Conservation (phyloP, 2,329 filamentous ascomycete genomes). For the Trichophyton equinum region DNA sequence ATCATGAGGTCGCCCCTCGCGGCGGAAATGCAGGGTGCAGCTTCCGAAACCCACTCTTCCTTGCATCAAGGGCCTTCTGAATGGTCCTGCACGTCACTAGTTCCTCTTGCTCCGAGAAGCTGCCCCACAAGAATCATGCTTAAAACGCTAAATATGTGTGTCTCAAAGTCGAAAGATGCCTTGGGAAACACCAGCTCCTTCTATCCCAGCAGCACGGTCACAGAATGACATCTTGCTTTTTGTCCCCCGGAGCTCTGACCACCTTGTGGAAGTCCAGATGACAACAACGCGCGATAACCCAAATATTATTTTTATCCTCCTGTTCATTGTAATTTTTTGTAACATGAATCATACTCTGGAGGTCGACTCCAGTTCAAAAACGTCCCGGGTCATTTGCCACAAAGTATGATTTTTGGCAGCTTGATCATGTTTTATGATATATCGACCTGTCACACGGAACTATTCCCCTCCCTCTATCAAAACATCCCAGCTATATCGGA, state of each 20-base stretch:
- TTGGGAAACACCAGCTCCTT: neutral
- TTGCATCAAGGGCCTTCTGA: neutral
- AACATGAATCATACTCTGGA: no score
- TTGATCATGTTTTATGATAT: slow-evolving; percentile 1
- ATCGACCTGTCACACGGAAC: neutral
- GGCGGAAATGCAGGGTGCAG: neutral
- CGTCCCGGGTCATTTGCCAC: neutral
- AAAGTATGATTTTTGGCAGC: slow-evolving; percentile 1
- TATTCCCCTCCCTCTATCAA: neutral
- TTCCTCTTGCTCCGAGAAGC: neutral
- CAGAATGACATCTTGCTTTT: neutral
- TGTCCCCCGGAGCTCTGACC: neutral
- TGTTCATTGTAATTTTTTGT: no score
- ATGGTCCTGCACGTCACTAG: slow-evolving; percentile 1
- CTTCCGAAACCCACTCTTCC: slow-evolving; percentile 1
- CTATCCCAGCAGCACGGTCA: neutral
- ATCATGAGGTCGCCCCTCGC: slow-evolving; percentile 1
- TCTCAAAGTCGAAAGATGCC: neutral
- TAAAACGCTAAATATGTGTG: neutral
- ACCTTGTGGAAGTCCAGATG: neutral
- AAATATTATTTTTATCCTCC: neutral
- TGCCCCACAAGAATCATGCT: neutral
- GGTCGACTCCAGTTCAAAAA: neutral
- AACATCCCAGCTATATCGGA: neutral
- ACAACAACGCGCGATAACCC: neutral